Percentiles rank a stretch among this genome's conserved stretches.
Evolutionary conservation across 2,329 filamentous ascomycete genomes (phyloP).

Genomic region (Botrytis sinoallii): DNA sequence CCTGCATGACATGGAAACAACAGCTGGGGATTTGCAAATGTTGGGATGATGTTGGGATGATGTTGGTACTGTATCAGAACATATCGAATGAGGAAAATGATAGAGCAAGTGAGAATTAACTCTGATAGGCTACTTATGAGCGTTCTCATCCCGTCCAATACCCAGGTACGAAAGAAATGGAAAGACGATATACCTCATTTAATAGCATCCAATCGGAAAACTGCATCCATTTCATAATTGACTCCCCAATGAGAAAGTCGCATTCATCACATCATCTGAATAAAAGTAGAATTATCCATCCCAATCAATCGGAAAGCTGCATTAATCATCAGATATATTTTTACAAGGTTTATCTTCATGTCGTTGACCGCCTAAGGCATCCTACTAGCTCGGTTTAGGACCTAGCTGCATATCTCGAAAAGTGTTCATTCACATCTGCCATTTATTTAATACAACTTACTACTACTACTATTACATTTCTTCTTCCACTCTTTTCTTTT

Average conservation of each 20-base stretch:
- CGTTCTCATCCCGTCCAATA: not conserved
- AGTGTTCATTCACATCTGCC: not conserved
- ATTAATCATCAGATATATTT: not conserved
- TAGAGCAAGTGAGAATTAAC: not conserved
- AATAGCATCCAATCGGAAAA: not conserved
- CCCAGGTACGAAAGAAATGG: not conserved
- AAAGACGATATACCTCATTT: not conserved
- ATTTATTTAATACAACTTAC: not conserved
- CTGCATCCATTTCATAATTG: not conserved
- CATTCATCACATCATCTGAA: not conserved
- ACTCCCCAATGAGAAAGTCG: not conserved
- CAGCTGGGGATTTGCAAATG: not conserved
- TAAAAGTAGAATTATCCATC: not conserved
- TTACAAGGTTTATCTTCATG: not conserved
- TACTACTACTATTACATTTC: not conserved
- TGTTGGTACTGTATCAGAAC: not conserved
- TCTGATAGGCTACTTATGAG: not conserved
- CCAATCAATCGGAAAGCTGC: not conserved
- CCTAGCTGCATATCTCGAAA: not conserved
- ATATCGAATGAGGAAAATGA: not conserved
- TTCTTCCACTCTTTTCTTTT: not conserved
- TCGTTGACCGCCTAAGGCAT: not conserved
- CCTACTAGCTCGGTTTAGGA: not conserved
- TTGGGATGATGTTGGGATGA: not conserved
- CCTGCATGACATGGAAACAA: constrained; percentile 59